phyloP scores from a whole-genome alignment of 257 asterid genomes.

The Solanum tacnaense region DNA sequence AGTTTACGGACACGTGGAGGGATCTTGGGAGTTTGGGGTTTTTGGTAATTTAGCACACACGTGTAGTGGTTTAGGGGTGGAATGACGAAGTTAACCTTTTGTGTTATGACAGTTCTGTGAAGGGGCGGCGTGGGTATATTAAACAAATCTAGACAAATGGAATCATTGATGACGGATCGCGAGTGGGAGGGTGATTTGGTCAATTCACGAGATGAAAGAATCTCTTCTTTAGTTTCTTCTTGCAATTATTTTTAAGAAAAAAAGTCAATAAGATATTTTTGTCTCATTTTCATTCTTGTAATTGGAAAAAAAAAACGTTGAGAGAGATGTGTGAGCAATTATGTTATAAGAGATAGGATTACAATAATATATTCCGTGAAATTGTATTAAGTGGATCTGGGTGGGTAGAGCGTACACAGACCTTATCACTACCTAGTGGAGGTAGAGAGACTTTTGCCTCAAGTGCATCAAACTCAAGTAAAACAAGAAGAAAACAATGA shows the following conservation, averaged over 20 bases:
- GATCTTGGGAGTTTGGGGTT: neutral
- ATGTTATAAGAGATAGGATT: neutral
- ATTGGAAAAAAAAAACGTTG: neutral
- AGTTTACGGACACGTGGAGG: slow-evolving; percentile 23
- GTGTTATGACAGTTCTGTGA: slow-evolving; percentile 32
- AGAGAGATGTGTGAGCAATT: neutral
- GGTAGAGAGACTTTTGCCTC: too few relatives aligned
- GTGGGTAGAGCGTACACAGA: too few relatives aligned
- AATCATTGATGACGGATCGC: slow-evolving; percentile 20
- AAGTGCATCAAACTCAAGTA: too few relatives aligned
- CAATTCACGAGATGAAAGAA: neutral
- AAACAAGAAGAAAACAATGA: too few relatives aligned
- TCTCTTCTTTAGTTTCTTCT: neutral
- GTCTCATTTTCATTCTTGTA: neutral
- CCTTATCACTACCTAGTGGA: too few relatives aligned
- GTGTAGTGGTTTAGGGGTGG: neutral
- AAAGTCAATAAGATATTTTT: neutral
- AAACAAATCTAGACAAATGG: slow-evolving; percentile 21
- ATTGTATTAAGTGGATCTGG: too few relatives aligned
- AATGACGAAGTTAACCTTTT: slow-evolving; percentile 49
- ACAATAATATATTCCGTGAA: too few relatives aligned
- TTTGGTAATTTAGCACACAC: slow-evolving; percentile 7
- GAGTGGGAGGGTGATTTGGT: slow-evolving; percentile 17
- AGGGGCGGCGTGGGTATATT: slow-evolving; percentile 37
- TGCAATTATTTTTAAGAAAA: neutral